Evolutionary conservation across 768 basidiomycete species (phyloP), one percentile per base, ranked within the genome.

Genomic region (Lactifluus rugatus): DNA sequence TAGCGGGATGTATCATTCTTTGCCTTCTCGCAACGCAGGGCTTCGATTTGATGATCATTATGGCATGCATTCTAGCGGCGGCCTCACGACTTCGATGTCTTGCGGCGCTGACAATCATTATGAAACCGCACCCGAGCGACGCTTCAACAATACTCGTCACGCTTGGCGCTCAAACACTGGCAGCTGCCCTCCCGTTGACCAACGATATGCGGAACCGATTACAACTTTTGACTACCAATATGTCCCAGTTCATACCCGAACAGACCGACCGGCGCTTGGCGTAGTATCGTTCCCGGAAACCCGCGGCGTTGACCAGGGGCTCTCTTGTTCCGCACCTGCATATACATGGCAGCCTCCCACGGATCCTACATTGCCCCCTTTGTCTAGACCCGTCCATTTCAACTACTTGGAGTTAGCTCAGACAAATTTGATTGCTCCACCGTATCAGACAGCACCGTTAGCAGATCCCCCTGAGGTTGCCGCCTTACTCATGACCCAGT

Each of bases 381-480:
- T 44, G 8, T 36, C 48, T 6, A 26, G 21, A 25, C 14, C 21
- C 47, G 25, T 11, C 36, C 4, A 16, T n/a, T 42, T 26, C 17
- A 21, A n/a, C 21, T 31, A 52, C 23, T 55, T 54, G 10, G 17
- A 34, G 28, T 41, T 25, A 46, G 26, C 36, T 51, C 32, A 25
- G 16, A 10, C 48, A 44, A 48, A 36, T 26, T n/a, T 25, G 19
- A 44, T 16, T 19, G 2, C 25, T 31, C 52, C 46, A 13, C 45
- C 41, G 11, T 23, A 5, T 21, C 32, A 14, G 44, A 7, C 48
- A 1, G 26, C 2, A 31, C 5, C 21, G 21, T 34, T 5, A n/a
- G n/a, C 21, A 16, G 28, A 32, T 39, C 62, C 62, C 34, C 44
- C 59, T 2, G 62, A 62, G 39, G 54, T 62, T 17, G 14, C 49